Evolutionary conservation across 2,329 filamentous ascomycete species (phyloP), one percentile per base, ranked within the genome.

Genomic region (Coniochaeta prunicola): DNA sequence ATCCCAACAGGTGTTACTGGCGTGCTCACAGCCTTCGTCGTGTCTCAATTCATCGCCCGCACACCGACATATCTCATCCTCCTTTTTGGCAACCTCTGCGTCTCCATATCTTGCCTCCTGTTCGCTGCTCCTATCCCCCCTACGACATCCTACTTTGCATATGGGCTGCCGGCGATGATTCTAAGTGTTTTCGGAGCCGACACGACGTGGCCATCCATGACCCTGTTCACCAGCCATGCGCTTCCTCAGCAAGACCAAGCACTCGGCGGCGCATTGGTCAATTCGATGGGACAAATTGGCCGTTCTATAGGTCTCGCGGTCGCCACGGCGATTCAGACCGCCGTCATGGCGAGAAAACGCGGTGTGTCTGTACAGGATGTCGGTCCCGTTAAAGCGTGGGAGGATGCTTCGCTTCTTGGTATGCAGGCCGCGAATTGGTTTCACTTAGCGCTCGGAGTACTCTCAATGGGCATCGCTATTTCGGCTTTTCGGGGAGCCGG

Each of bases 211-310:
- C 86, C 87, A 0, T 82, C 81, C 4, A 73, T 90, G 19, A 85
- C 84, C 0, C 76, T 90, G 0, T 89, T 88, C 67, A 86, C 83
- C 0, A 86, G 86, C 0, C 82, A 83, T 61, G 76, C 81, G 0
- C 75, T 90, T 0, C 82, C 86, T 0, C 73, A 76, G 0, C 81
- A 84, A 56, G 86, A 90, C 61, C 87, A 90, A 65, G 84, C 85
- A 1, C 70, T 90, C 0, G 87, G 86, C 0, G 87, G 86, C 0
- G 87, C 85, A 0, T 77, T 89, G 9, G 83, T 90, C 67, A 89
- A 89, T 60, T 80, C 86, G 0, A 80, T 86, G 13, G 83, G 83
- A 0, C 85, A 88, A 65, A 74, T 89, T 33, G 87, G 87, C 0
- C 76, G 87, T 7, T 81, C 86, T 0, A 79, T 90, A n/a, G 81